Base-by-base conservation (phyloP, 1,139 yeast species). In the Groenewaldozyma sp. region DNA sequence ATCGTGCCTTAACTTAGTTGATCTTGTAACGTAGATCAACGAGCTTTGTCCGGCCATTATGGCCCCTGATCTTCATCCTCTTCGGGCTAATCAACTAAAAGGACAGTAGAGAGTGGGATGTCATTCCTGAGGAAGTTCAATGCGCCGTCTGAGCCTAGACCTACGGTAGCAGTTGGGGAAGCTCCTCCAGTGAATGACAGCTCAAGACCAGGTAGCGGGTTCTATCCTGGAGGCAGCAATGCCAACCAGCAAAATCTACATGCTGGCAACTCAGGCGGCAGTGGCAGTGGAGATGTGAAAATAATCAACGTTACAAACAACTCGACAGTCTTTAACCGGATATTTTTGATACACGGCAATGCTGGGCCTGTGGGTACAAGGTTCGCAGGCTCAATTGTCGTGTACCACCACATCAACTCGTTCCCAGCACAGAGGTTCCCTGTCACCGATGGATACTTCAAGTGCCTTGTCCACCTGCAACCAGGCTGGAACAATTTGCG, bases 391-490 rank as follows among this genome's bases (percentile, higher is more conserved):
- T 51, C 62, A 7, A 68, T 74, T n/a, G 62, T 69, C 2, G 74
- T 73, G 2, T 55, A 59, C 38, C 68, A 64, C 43, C 64, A 73
- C 49, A 58, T 63, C 22, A 67, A 68, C 46, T 71, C 71, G 28
- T 82, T 75, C 46, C 94, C 95, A 0, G 74, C 87, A 0, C 80
- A 77, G 52, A 65, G 71, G 40, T 82, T 72, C 54, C 94, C 88
- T 45, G 74, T 87, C 7, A 75, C 78, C 42, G 66, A 73, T 34
- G 78, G 81, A 1, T 70, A 71, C 45, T 91, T 87, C 68, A 88
- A 86, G 56, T 84, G 83, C 0, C 53, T 83, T 18, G 67, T 82
- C 2, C 84, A 82, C 49, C 70, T 88, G 24, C 73, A 78, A 24
- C 77, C 82, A 0, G 87, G 88, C 7, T 64, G 41, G 31, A 63